phyloP scores from a whole-genome alignment of 83 land plant genomes.

The Isoetes engelmannii region DNA sequence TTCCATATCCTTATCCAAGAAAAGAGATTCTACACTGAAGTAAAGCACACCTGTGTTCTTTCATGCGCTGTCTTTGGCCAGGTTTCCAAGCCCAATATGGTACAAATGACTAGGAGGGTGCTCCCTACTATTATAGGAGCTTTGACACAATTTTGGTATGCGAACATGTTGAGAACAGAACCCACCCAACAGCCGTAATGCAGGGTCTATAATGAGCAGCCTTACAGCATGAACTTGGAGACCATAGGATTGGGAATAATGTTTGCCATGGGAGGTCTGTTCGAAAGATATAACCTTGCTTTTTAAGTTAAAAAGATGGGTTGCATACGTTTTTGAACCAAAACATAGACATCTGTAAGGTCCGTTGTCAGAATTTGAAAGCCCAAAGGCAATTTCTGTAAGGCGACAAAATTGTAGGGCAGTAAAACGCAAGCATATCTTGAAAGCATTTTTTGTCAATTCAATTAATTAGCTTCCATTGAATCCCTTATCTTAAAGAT shows the following conservation, averaged over 20 bases:
- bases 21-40: not conserved
- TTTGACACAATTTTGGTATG: not conserved
- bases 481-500: no score
- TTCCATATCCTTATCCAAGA: not conserved
- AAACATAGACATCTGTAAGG: no score
- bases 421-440: no score
- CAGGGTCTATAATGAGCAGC: not conserved
- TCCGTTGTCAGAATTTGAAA: no score
- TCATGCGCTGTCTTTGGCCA: not conserved
- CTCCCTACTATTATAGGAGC: not conserved
- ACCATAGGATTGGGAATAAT: not conserved
- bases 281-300: no score
- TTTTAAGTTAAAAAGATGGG: no score
- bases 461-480: no score
- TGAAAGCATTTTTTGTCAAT: no score
- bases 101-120: not conserved
- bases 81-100: not conserved
- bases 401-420: no score
- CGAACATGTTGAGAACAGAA: not conserved
- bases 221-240: not conserved
- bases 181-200: not conserved
- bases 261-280: conserved; percentile 5
- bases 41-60: not conserved
- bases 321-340: no score
- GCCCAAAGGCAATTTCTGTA: no score